These are phyloP conservation scores for Psilocybe cyanescens DNA, from an alignment of 768 basidiomycete species.

Conservation along the genomic window DNA sequence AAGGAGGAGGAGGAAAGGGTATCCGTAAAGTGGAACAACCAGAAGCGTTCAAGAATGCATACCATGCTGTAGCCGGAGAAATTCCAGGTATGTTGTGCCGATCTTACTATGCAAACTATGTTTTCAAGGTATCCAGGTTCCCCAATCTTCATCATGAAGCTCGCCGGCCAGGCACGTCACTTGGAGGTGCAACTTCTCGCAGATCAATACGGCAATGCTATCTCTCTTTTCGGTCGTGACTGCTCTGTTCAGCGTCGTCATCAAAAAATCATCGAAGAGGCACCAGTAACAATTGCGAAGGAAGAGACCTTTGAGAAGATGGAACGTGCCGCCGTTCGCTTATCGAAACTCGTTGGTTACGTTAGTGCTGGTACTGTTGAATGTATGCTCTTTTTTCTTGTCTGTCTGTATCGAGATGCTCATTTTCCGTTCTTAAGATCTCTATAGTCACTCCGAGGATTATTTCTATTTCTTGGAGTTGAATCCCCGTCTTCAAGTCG, in stretches of 20 bases:
- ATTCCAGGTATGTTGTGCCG: conserved; percentile 76
- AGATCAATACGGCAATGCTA: conserved; percentile 99
- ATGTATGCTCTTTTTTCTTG: conserved; percentile 55
- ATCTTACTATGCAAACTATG: conserved; percentile 7
- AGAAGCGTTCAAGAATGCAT: conserved; percentile 93
- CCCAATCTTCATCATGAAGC: conserved; percentile 99
- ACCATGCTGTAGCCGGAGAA: conserved; percentile 91
- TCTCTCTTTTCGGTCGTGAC: conserved; percentile 98
- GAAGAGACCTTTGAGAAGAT: conserved; percentile 93
- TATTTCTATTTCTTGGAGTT: conserved; percentile 97
- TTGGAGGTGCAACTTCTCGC: conserved; percentile 98
- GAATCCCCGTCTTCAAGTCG: conserved; percentile 99
- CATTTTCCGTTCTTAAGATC: conserved; percentile 53
- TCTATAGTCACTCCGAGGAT: conserved; percentile 93
- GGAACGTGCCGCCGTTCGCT: conserved; percentile 98
- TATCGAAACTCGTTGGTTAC: conserved; percentile 99
- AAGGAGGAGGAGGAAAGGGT: conserved; percentile 99
- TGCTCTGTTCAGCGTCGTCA: conserved; percentile 99
- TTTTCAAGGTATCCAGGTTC: conserved; percentile 60
- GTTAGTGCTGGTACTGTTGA: conserved; percentile 99
- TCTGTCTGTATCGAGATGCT: conserved; percentile 1
- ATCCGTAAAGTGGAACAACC: conserved; percentile 91
- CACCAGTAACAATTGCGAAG: conserved; percentile 96
- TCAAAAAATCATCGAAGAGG: conserved; percentile 99
- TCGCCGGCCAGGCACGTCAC: conserved; percentile 96